Percentiles rank a stretch among this genome's conserved stretches.
Conservation (phyloP, 495 filamentous ascomycete species). For the Penicillium simplicissimum region DNA sequence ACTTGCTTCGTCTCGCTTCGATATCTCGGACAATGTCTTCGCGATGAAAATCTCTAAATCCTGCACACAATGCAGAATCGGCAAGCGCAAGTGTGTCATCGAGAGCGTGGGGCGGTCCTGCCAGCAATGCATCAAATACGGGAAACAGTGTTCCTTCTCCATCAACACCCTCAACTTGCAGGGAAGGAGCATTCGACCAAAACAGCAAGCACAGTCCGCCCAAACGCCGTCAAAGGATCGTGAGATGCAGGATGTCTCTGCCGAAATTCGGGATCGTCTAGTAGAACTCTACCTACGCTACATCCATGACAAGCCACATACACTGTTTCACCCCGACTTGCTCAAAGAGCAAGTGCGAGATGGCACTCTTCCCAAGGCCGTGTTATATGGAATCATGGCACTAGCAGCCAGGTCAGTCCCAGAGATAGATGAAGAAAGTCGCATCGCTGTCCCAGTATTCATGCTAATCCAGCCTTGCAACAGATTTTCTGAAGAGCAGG, state of each 20-base stretch:
- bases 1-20: too few relatives aligned
- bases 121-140: neutral
- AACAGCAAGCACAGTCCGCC: neutral
- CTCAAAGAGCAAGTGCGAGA: neutral
- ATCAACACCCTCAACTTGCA: neutral
- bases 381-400: neutral
- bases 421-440: neutral
- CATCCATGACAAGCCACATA: neutral
- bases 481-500: neutral
- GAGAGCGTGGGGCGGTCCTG: neutral
- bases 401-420: neutral
- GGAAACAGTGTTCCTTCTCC: neutral
- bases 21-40: neutral
- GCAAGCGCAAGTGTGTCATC: neutral
- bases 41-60: neutral
- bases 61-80: neutral
- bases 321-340: neutral
- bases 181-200: neutral
- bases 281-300: neutral
- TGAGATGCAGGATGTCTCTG: neutral
- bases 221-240: neutral
- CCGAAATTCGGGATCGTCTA: neutral
- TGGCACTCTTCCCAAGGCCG: neutral
- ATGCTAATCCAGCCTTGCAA: neutral
- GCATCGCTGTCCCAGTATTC: neutral